Evolutionary conservation across 2,329 filamentous ascomycete species (phyloP).

Genomic region (Diplodia intermedia): DNA sequence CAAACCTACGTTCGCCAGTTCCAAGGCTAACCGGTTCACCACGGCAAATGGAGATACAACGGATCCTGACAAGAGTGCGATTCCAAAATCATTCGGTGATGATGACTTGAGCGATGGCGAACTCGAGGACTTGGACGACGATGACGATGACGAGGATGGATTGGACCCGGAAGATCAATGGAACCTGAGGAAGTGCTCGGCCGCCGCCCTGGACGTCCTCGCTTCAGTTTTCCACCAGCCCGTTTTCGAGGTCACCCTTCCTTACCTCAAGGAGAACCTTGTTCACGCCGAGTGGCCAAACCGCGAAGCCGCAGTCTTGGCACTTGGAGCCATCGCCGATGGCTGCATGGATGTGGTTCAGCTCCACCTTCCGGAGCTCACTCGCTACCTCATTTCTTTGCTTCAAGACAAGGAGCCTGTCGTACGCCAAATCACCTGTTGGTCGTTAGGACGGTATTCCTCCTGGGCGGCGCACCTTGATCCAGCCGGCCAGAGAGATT

Average conservation of each 20-base stretch:
- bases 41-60: conserved; percentile 50
- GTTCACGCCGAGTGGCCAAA: conserved; percentile 89
- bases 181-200: conserved; percentile 96
- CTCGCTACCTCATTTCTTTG: conserved; percentile 87
- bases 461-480: conserved; percentile 83
- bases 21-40: conserved; percentile 61
- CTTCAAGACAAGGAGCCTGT: conserved; percentile 86
- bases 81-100: conserved; percentile 59
- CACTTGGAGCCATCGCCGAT: conserved; percentile 91
- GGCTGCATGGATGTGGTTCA: conserved; percentile 90
- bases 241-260: conserved; percentile 90
- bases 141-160: conserved; percentile 72
- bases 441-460: conserved; percentile 94
- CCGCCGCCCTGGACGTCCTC: conserved; percentile 92
- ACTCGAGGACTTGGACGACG: conserved; percentile 75
- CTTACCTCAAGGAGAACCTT: conserved; percentile 89
- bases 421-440: conserved; percentile 95
- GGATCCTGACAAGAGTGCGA: conserved; percentile 58
- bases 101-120: conserved; percentile 88
- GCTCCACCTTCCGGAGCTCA: conserved; percentile 87
- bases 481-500: conserved; percentile 72
- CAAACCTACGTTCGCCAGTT: conserved; percentile 87
- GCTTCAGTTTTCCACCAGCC: conserved; percentile 86
- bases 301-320: conserved; percentile 91
- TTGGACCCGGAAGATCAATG: conserved; percentile 87